Base-by-base conservation (phyloP, 116 monocot genomes). In the Papilionanthe hybrid region DNA sequence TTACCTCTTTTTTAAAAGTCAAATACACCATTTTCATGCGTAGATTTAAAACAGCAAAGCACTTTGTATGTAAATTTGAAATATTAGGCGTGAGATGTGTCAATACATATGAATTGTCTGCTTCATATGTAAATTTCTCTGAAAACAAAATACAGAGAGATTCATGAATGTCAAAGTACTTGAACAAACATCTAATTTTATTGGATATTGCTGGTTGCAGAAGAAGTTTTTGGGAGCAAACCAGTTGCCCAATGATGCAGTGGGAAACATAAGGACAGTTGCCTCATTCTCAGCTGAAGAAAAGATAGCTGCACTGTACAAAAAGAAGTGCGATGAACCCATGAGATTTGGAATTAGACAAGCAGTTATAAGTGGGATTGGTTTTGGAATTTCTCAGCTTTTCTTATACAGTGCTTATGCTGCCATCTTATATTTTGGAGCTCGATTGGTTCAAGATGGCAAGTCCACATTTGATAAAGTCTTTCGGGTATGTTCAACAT, bases 351-450 rank as follows among this genome's bases (percentile, higher is more conserved):
- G 81, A 65, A 81, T 81, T 9, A 66, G 45, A 75, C 81, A 75
- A 75, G 81, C 75, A 81, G 23, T 81, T 29, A 75, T 81, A 43
- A 81, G 81, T 81, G 81, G 81, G 6, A 81, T 81, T 45, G 75
- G 81, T 29, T 74, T 81, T 63, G 81, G 81, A 3, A 7, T 65
- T 25, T 81, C 81, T 18, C 72, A 73, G 22, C 63, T 81, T 55
- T 65, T 81, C 22, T 27, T 81, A 22, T 81, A 55, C 30, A 56
- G 75, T 58, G 74, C 72, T 41, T 81, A 75, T 75, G 81, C 81
- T 25, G 30, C 75, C 42, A 81, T 30, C 65, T 81, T 81, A 15
- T 81, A 81, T 63, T 53, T 72, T 27, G 81, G 81, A 74, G 81
- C 81, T 58, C 60, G 17, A n/a, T 75, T 81, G 15, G 25, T 81